Base-by-base conservation (phyloP, 768 basidiomycete species). In the Leccinum rimulosum region DNA sequence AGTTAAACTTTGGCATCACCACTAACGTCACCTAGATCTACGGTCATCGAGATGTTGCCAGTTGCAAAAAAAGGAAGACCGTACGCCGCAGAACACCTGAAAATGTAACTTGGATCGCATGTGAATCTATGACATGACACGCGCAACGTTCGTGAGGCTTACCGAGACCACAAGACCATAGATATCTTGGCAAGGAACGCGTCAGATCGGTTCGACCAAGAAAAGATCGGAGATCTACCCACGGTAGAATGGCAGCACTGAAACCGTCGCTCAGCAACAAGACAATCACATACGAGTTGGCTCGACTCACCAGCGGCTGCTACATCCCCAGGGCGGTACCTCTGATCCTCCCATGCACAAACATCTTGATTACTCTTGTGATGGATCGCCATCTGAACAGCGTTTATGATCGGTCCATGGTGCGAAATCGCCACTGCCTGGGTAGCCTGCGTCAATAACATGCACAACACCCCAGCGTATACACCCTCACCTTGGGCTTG, bases 341-440 rank as follows among this genome's bases (percentile, higher is more conserved):
- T 66, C 76, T 76, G 66, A 71, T 72, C 56, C 69, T 80, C 72
- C 72, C 74, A 56, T 55, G 70, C 33, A 70, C 73, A 66, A 31
- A 70, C 70, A 53, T 83, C 77, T 35, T 71, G 67, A 57, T 74
- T 73, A 9, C 82, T 62, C 47, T 75, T 77, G 63, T 78, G 78
- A 64, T 84, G 84, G 43, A 76, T 57, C 1, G 79, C 80, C 75
- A 76, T 84, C 71, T 87, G 85, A n/a, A 87, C 66, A 4, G 85
- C 73, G 65, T 88, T 89, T 17, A 81, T 77, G 31, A 89, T 85
- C 6, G 88, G 80, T 0, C 80, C 71, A 66, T 83, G 85, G 68
- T 91, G 89, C 0, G 88, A 68, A 57, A 91, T 84, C 8, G 77
- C 79, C 17, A 89, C 86, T 10, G 87, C 89, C 86, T 86, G 35